Conservation (phyloP, 768 basidiomycete species). For the Chlorophyllum brunneum region DNA sequence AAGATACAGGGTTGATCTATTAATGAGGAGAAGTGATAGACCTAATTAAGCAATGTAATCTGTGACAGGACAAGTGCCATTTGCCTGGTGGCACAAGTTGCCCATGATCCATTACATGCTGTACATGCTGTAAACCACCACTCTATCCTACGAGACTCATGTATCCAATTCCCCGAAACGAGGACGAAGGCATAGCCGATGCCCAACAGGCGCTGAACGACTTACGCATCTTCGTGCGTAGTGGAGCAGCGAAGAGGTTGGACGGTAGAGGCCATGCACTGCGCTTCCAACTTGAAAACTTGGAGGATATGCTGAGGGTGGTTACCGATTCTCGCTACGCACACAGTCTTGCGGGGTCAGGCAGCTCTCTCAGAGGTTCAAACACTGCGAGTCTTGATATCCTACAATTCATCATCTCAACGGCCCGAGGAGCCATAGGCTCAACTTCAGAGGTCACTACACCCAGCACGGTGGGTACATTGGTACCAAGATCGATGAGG, state of each 20-base stretch:
- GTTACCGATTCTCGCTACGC: slow-evolving; percentile 5
- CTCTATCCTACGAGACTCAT: neutral
- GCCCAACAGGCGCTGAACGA: slow-evolving; percentile 4
- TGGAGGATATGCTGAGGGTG: slow-evolving; percentile 6
- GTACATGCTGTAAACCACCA: slow-evolving; percentile 1
- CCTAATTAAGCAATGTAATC: neutral
- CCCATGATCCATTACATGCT: neutral
- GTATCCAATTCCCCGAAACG: neutral
- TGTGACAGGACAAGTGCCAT: neutral
- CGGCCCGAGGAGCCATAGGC: neutral
- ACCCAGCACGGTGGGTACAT: too few relatives aligned
- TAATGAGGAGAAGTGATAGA: neutral
- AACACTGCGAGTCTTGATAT: neutral
- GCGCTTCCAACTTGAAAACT: slow-evolving; percentile 2
- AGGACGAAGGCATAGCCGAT: slow-evolving; percentile 2
- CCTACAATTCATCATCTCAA: neutral
- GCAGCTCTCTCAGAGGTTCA: neutral
- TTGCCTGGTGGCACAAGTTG: too few relatives aligned
- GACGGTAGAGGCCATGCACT: neutral
- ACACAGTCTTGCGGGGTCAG: neutral
- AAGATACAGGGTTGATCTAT: too few relatives aligned
- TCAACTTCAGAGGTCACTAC: too few relatives aligned
- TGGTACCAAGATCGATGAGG: too few relatives aligned
- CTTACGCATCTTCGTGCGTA: neutral
- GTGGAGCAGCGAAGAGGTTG: too few relatives aligned